Evolutionary conservation across 257 asterid species (phyloP), one percentile per base, ranked within the genome.

Genomic region (Solanum chiquidenum): DNA sequence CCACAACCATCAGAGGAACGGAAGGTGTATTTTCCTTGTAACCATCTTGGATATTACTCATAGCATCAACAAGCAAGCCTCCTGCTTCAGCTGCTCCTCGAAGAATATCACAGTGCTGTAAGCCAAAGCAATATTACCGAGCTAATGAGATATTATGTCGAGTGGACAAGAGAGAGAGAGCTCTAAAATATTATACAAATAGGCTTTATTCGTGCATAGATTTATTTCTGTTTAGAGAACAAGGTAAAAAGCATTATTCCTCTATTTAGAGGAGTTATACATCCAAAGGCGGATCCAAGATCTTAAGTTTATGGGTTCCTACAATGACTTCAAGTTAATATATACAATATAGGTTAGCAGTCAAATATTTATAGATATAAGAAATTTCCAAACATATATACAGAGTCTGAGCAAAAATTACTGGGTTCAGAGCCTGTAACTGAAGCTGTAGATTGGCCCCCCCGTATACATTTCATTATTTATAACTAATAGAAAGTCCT

Each of bases 81-180:
- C 99, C 99, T 2, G 99, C 98, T 92, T 97, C 98, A 60, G 99
- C 99, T 69, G 99, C 99, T 88, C 96, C 94, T 35, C 99, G 94
- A 74, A 97, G 95, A 88, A 97, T 93, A 89, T 96, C 98, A 31
- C 98, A 97, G 23, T 97, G 99, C 99, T 97, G 95, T 25, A 31
- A 23, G 80, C 83, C 87, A 88, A 83, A 87, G 23, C 23, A 44
- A 46, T 16, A 34, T 52, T 29, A 82, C 44, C 1, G 2, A 52
- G 71, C 12, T 49, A 18, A 31, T 49, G 44, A 82, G 46, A 31
- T 31, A 31, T 29, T 49, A 31, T 29, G 69, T 82, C 6, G 44
- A 82, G 42, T 27, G 86, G 25, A 80, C 0, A 8, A 49, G 21
- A 46, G 86, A 82, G 31, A n/a, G n/a, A 29, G 2, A 82, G 42